phyloP scores from a whole-genome alignment of 2,329 filamentous ascomycete genomes.

The Calonectria hawksworthii region DNA sequence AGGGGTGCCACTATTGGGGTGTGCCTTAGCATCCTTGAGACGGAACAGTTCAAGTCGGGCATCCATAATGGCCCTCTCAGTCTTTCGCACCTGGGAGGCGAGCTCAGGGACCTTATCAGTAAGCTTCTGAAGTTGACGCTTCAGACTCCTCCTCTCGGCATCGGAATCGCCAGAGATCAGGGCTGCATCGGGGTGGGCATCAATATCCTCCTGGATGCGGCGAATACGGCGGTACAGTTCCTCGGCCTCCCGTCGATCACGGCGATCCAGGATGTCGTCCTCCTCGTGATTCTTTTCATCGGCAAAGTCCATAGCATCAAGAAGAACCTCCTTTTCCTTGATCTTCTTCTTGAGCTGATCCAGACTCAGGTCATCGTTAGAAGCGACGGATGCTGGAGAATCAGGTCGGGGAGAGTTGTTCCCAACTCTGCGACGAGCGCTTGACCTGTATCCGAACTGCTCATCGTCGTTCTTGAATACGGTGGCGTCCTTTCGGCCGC shows the following conservation, averaged over 20 bases:
- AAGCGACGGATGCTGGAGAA: slow-evolving; percentile 76
- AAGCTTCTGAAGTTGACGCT: slow-evolving; percentile 88
- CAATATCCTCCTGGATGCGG: slow-evolving; percentile 93
- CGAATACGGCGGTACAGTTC: slow-evolving; percentile 94
- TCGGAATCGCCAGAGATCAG: slow-evolving; percentile 83
- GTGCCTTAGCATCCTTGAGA: slow-evolving; percentile 90
- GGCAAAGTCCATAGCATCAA: slow-evolving; percentile 96
- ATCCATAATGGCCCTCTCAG: slow-evolving; percentile 93
- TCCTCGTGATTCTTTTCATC: slow-evolving; percentile 92
- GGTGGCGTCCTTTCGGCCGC: slow-evolving; percentile 90
- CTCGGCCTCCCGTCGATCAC: slow-evolving; percentile 92
- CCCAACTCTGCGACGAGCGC: slow-evolving; percentile 87
- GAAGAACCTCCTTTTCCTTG: slow-evolving; percentile 90
- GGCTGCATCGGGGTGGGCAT: slow-evolving; percentile 84
- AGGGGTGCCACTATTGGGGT: slow-evolving; percentile 83
- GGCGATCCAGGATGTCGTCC: slow-evolving; percentile 90
- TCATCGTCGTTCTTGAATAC: slow-evolving; percentile 98
- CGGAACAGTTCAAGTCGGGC: slow-evolving; percentile 93
- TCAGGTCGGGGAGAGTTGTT: slow-evolving; percentile 86
- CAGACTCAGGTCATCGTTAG: slow-evolving; percentile 84
- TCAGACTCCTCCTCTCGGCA: slow-evolving; percentile 87
- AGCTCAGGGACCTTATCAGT: slow-evolving; percentile 93
- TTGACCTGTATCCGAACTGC: slow-evolving; percentile 91
- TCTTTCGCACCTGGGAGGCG: slow-evolving; percentile 90
- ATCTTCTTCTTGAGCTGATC: slow-evolving; percentile 95